Percentiles rank a stretch among this genome's conserved stretches.
phyloP scores from a whole-genome alignment of 768 basidiomycete species.

The Dictyophora rubrovolvata region DNA sequence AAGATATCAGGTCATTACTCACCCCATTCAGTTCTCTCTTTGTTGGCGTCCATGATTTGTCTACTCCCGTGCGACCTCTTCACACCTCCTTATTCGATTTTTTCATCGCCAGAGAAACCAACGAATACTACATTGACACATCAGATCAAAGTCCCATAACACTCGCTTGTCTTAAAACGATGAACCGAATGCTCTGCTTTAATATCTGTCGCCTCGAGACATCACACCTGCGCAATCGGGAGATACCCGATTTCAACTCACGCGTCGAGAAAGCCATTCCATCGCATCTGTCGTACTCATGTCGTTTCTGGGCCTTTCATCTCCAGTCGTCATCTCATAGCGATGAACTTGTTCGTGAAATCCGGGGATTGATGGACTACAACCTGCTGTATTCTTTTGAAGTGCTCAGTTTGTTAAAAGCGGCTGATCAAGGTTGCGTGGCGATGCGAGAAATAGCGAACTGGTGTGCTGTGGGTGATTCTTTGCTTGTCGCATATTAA shows the following conservation, averaged over 20 bases:
- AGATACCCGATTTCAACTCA: constrained; percentile 14
- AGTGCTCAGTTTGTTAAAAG: constrained; percentile 21
- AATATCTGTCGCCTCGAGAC: constrained; percentile 25
- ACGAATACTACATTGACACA: constrained; percentile 8
- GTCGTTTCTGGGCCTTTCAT: constrained; percentile 26
- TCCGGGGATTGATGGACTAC: constrained; percentile 15
- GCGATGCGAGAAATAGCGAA: constrained; percentile 5
- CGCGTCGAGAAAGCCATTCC: constrained; percentile 20
- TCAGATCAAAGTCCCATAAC: constrained; percentile 17
- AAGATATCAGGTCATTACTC: not conserved
- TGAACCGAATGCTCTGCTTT: constrained; percentile 24
- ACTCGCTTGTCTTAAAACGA: constrained; percentile 16
- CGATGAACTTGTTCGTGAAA: constrained; percentile 4
- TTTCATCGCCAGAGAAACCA: constrained; percentile 8
- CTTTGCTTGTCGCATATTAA: not conserved
- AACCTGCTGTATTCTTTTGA: constrained; percentile 31
- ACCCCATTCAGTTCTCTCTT: constrained; percentile 11
- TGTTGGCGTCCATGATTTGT: constrained; percentile 13
- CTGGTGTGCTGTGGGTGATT: not conserved
- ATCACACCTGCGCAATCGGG: constrained; percentile 21
- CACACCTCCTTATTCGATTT: constrained; percentile 23
- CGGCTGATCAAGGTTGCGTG: constrained; percentile 13
- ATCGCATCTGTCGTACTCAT: constrained; percentile 25
- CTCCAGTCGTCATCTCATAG: constrained; percentile 11
- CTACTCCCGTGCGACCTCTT: constrained; percentile 12